Base-by-base conservation (phyloP, 139 green algal species). In the Haematococcus sp. region DNA sequence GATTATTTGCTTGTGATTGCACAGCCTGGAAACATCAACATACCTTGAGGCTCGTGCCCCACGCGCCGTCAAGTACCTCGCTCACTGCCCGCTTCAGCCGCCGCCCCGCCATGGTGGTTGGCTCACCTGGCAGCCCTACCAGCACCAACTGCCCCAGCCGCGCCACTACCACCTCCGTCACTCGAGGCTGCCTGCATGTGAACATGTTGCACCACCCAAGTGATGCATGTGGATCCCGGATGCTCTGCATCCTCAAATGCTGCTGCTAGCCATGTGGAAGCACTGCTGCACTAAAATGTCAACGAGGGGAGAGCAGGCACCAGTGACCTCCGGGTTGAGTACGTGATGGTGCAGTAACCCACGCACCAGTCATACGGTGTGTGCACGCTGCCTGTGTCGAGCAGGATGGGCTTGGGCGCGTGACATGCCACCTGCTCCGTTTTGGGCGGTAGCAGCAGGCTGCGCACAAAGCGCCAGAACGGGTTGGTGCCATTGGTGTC, bases 21-120 rank as follows among this genome's bases (percentile, higher is more conserved):
- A 49, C 11, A 49, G 40, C 11, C 7, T 11, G 7, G 11, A 7
- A 11, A 11, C 40, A 49, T 7, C 40, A 49, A 19, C 40, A 49
- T 11, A 49, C 40, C 40, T 49, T 49, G 40, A 49, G 40, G 11
- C 11, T 49, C 4, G 40, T 19, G 32, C 75, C 75, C 28, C 34
- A 76, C 3, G 44, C 33, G 27, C 46, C 22, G 7, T 27, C 30
- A 20, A 91, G 64, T 33, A 69, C 69, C 27, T 80, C 77, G n/a
- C 61, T 15, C 11, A 95, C 74, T 9, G 91, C 85, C 2, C 64
- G 51, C 1, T 77, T 70, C 27, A 95, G 79, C 11, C 91, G 76
- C 23, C 91, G 81, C 16, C 91, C 90, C 15, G 92, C 76, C 91
- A 97, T 97, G 68, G 92, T 97, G 44, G 86, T 94, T 59, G 94